Conservation (phyloP, 108 stramenopile genomes). For the Fragilaria radians region DNA sequence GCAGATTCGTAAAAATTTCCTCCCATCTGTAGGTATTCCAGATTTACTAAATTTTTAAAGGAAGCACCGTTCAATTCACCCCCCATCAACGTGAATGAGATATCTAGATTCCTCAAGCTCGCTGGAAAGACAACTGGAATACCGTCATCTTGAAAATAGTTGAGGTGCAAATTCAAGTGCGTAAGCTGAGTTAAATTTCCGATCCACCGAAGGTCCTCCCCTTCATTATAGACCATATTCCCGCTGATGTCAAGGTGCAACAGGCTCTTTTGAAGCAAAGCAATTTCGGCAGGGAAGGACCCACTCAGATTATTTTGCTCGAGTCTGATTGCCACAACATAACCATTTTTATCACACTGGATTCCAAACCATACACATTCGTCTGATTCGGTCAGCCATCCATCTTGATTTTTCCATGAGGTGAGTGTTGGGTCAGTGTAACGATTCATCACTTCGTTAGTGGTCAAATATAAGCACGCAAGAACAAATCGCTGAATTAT, state of each 20-base stretch:
- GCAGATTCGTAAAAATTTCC: constrained; percentile 19
- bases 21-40: constrained; percentile 27
- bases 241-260: constrained; percentile 19
- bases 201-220: constrained; percentile 10
- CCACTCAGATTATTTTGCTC: constrained; percentile 28
- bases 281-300: constrained; percentile 22
- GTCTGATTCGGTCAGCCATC: constrained; percentile 28
- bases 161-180: not conserved
- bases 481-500: not conserved
- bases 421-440: not conserved
- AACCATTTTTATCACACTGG: constrained; percentile 31
- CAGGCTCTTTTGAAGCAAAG: constrained; percentile 13
- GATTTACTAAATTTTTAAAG: constrained; percentile 7
- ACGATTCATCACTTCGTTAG: not conserved
- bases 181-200: not conserved
- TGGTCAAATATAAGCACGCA: not conserved
- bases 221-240: constrained; percentile 35
- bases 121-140: not conserved
- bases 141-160: not conserved
- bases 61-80: not conserved
- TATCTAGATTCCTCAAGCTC: not conserved
- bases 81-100: not conserved
- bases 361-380: constrained; percentile 58
- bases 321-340: constrained; percentile 28
- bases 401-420: not conserved